Base-by-base conservation (phyloP, 495 filamentous ascomycete genomes). In the Talaromyces stipitatus region DNA sequence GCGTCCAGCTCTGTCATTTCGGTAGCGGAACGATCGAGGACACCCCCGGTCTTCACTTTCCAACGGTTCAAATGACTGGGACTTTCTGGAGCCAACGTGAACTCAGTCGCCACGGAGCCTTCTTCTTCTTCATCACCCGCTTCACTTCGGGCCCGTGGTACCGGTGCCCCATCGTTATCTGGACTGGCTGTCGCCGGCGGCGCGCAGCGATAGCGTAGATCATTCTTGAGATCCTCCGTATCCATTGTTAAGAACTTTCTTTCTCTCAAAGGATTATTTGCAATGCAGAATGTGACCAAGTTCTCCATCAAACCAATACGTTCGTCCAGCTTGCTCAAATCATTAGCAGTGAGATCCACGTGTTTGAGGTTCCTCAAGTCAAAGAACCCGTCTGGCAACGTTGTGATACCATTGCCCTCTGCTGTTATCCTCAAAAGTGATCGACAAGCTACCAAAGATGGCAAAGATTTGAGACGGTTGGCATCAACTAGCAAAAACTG, bases 191-290 rank as follows among this genome's bases (percentile, higher is more conserved):
- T 20, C 18, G 26, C 7, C 28, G 23, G 26, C 2, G 89, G 86
- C 55, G 86, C 82, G 43, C 94, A 74, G 20, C 89, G 81, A 36
- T 78, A 78, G 30, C 81, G 82, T 50, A 98, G 74, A 60, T 86
- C 85, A 41, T 78, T 78, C 72, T 96, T 96, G 62, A 98, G 68
- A 53, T 91, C 88, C 18, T 90, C 88, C 0, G 89, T 90, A 23
- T 78, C 77, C 77, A 96, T 88, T 20, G 75, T 85, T 28, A 91
- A 74, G 55, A 94, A 87, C 66, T 88, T 95, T 61, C 88, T 90
- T 61, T 96, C 91, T 45, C 86, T 76, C 11, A 98, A 70, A 4
- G 94, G 94, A 64, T 98, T 98, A 12, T 89, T 90, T 46, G 84
- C 83, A 32, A 98, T 76, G 10, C 82, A 82, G 36, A 97, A 78